These are phyloP conservation scores for Clarireedia paspali DNA, from an alignment of 2,329 filamentous ascomycete genomes.

Conservation along the genomic window DNA sequence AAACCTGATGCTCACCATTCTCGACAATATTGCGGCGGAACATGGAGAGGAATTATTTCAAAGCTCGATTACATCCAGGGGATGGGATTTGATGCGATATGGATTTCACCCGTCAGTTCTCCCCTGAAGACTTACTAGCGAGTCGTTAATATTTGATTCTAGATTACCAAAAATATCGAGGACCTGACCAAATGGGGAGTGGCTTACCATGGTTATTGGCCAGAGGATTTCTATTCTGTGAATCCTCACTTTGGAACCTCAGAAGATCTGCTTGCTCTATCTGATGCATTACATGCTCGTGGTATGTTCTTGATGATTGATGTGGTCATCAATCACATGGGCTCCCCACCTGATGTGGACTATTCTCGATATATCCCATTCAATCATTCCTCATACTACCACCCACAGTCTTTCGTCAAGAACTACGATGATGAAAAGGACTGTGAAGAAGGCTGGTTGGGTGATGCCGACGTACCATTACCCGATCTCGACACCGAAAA, in stretches of 20 bases:
- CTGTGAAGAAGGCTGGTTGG: conserved; percentile 7
- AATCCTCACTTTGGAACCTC: conserved; percentile 53
- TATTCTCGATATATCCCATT: conserved; percentile 15
- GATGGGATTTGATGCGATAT: conserved; percentile 30
- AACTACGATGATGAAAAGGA: conserved; percentile 4
- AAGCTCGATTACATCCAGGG: conserved; percentile 39
- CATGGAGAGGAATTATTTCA: conserved; percentile 37
- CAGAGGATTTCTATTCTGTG: conserved; percentile 38
- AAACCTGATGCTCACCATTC: neutral
- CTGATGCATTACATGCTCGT: conserved; percentile 46
- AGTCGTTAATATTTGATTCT: neutral
- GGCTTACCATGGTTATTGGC: conserved; percentile 39
- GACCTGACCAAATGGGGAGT: conserved; percentile 31
- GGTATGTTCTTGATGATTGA: conserved; percentile 42
- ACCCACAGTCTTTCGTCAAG: conserved; percentile 22
- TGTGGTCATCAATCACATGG: conserved; percentile 33
- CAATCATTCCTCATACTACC: conserved; percentile 30
- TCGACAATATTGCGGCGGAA: conserved; percentile 37
- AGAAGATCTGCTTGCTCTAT: conserved; percentile 49
- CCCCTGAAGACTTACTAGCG: no score
- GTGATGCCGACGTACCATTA: neutral
- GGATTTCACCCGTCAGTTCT: conserved; percentile 8
- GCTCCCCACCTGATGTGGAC: conserved; percentile 1
- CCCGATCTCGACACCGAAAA: conserved; percentile 17
- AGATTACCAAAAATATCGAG: conserved; percentile 21